Conservation (phyloP, 129 eudicot genomes). For the Helianthus annuus region DNA sequence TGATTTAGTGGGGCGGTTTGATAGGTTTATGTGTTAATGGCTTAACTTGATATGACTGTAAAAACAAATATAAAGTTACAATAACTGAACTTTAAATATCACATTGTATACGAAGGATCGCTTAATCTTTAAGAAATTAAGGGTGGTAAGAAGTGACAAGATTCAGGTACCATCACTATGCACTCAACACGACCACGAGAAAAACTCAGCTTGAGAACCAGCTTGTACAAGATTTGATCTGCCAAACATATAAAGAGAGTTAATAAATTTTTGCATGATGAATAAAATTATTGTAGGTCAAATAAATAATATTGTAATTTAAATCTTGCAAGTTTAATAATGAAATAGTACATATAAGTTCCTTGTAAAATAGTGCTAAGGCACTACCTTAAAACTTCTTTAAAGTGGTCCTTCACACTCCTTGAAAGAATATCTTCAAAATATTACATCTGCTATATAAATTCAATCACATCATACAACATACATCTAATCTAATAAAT, state of each 20-base stretch:
- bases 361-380: background rate
- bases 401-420: conserved; percentile 99
- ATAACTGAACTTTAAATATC: too few relatives aligned
- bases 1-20: too few relatives aligned
- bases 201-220: conserved; percentile 86
- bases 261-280: background rate
- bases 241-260: conserved; percentile 22
- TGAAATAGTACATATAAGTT: background rate
- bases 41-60: too few relatives aligned
- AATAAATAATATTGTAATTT: background rate
- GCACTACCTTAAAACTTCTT: conserved; percentile 79
- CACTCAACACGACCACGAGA: conserved; percentile 81
- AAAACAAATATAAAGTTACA: too few relatives aligned
- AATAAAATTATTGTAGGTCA: background rate
- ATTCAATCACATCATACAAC: conserved; percentile 6
- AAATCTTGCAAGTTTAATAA: conserved; percentile 6
- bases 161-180: conserved; percentile 57
- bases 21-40: too few relatives aligned
- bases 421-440: conserved; percentile 89
- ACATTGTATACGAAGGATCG: too few relatives aligned
- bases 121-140: too few relatives aligned
- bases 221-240: conserved; percentile 80
- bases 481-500: background rate
- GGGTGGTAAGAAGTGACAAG: too few relatives aligned
- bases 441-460: conserved; percentile 71